Evolutionary conservation across 2,329 filamentous ascomycete genomes (phyloP).

Genomic region (Penicillium freii): DNA sequence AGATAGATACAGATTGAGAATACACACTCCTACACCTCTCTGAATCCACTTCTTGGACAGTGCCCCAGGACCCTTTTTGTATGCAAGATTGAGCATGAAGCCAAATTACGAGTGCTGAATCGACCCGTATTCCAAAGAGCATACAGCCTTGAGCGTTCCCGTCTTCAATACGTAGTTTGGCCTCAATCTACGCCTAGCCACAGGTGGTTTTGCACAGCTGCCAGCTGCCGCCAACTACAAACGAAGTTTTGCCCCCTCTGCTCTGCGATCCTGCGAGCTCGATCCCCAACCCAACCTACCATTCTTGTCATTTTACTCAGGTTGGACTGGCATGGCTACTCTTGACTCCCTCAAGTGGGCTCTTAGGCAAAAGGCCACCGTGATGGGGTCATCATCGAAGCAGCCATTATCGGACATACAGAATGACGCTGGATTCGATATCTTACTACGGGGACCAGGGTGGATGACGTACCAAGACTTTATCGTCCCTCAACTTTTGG

Average conservation of each 20-base stretch:
- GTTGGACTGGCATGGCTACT: conserved; percentile 40
- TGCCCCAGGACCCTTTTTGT: too few species aligned
- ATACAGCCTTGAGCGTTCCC: too few species aligned
- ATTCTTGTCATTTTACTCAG: not conserved
- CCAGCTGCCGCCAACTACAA: not conserved
- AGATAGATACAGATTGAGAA: too few species aligned
- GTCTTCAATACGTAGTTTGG: not conserved
- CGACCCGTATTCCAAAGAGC: too few species aligned
- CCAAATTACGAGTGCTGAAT: too few species aligned
- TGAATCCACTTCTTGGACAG: too few species aligned
- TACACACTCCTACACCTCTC: too few species aligned
- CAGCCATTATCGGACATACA: conserved; percentile 40
- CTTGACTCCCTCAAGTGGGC: conserved; percentile 47
- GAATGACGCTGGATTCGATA: conserved; percentile 51
- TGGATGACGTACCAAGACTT: conserved; percentile 46
- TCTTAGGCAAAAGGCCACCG: conserved; percentile 3
- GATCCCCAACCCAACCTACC: not conserved
- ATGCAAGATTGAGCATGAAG: too few species aligned
- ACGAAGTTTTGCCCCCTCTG: not conserved
- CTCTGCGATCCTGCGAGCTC: too few species aligned
- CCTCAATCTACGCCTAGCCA: not conserved
- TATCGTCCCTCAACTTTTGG: conserved; percentile 47
- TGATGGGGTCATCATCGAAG: not conserved
- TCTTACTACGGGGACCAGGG: conserved; percentile 36
- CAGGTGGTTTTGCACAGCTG: not conserved